A percentile compares a stretch with the other conserved stretches of the same genome.
Conservation (phyloP, 192 early-diverging fungal species). For the Mortierella antarctica region DNA sequence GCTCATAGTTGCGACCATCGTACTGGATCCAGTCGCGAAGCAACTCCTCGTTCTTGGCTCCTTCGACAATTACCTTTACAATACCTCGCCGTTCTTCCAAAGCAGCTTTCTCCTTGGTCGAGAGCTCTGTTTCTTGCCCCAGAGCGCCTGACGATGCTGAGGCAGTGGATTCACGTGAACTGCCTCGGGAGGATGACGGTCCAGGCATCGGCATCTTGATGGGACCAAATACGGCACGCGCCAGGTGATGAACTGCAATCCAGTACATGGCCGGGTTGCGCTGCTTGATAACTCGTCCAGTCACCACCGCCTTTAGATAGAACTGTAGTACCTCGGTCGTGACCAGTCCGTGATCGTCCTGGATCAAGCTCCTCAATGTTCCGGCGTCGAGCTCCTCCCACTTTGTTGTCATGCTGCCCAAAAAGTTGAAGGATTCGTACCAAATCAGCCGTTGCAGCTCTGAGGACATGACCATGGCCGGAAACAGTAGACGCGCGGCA, state of each 20-base stretch:
- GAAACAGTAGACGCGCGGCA: conserved; percentile 42
- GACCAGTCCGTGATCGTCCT: conserved; percentile 17
- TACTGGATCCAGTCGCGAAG: conserved; percentile 48
- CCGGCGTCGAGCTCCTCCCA: conserved; percentile 42
- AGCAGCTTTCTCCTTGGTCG: background rate
- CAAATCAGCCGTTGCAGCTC: conserved; percentile 34
- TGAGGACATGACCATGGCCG: conserved; percentile 42
- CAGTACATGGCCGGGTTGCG: conserved; percentile 44
- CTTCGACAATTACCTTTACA: conserved; percentile 28
- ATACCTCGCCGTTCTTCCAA: conserved; percentile 32
- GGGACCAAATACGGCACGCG: conserved; percentile 25
- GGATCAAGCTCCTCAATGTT: conserved; percentile 36
- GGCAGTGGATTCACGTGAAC: background rate
- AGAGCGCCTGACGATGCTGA: too few species aligned
- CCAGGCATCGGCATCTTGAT: conserved; percentile 23
- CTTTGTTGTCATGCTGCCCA: conserved; percentile 38
- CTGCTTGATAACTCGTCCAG: conserved; percentile 48
- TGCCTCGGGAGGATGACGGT: background rate
- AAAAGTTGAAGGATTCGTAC: conserved; percentile 44
- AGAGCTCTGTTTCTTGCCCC: background rate
- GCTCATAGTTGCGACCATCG: conserved; percentile 42
- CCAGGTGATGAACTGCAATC: conserved; percentile 49
- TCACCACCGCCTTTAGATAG: conserved; percentile 43
- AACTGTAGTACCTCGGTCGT: conserved; percentile 26
- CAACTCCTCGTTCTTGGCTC: conserved; percentile 39